These are phyloP conservation scores for Mycena haematopus DNA, from an alignment of 768 basidiomycete genomes.

Conservation along the genomic window DNA sequence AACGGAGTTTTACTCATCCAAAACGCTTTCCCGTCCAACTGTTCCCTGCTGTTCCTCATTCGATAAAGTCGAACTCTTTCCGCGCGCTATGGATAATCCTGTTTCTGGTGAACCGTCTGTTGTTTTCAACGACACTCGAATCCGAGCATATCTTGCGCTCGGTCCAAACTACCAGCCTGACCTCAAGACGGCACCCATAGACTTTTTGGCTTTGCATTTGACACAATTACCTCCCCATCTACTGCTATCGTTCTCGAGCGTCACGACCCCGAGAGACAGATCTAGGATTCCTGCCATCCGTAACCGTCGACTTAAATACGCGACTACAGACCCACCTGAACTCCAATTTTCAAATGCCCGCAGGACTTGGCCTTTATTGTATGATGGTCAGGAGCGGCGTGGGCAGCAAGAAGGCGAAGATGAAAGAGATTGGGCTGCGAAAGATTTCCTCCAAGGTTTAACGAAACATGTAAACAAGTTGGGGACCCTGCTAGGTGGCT, in stretches of 20 bases:
- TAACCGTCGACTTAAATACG: constrained; percentile 75
- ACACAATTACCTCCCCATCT: constrained; percentile 72
- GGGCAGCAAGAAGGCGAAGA: constrained; percentile 63
- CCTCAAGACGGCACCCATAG: constrained; percentile 61
- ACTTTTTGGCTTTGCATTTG: constrained; percentile 68
- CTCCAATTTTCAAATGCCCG: constrained; percentile 60
- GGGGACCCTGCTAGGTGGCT: constrained; percentile 67
- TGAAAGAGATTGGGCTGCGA: constrained; percentile 73
- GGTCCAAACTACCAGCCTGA: constrained; percentile 64
- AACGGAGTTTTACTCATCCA: not conserved
- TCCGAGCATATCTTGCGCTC: constrained; percentile 61
- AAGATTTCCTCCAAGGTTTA: constrained; percentile 62
- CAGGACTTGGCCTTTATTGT: constrained; percentile 69
- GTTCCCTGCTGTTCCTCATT: too few relatives aligned
- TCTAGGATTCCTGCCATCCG: constrained; percentile 67
- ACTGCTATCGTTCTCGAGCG: constrained; percentile 48
- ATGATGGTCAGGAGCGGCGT: constrained; percentile 60
- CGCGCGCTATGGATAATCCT: not conserved
- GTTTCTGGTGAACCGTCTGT: not conserved
- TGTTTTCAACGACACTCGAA: constrained; percentile 39
- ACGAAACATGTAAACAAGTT: constrained; percentile 72
- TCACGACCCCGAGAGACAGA: constrained; percentile 69
- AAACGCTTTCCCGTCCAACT: too few relatives aligned
- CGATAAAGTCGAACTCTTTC: not conserved
- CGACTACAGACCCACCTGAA: constrained; percentile 58